Evolutionary conservation across 306 rosid species (phyloP), one percentile per base, ranked within the genome.

Genomic region (Mucuna pruriens): DNA sequence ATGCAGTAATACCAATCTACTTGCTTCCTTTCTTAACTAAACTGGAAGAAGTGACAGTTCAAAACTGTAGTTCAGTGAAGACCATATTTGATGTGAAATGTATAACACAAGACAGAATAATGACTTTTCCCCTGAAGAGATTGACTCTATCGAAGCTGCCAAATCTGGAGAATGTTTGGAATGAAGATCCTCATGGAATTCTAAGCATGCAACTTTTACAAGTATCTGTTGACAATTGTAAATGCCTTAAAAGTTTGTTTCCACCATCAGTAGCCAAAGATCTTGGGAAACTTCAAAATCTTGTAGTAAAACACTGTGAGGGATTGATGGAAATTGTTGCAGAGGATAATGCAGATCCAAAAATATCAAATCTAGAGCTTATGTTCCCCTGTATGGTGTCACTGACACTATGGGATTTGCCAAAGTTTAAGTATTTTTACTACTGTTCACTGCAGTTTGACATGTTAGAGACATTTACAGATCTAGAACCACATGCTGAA

Each of bases 81-180:
- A 38, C 42, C 23, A 45, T 76, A 64, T 77, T 45, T 64, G 81
- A 77, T 49, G 49, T 70, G 60, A 70, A 46, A 70, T 15, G 25
- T 10, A 29, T 2, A 38, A 38, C 67, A 45, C 26, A 70, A 46
- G 26, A 70, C 38, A 70, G 44, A 70, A 70, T 9, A 46, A 49
- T 6, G 48, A 29, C 36, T 13, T 64, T 77, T 64, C 4, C 66
- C 52, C 66, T 77, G 40, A 52, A 19, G 69, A 40, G 1, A 5
- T 69, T 79, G 76, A 11, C 19, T 23, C 6, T 78, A 39, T 5
- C 16, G 33, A 0, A n/a, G 40, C 26, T 78, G 19, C 74, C 79
- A 80, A 80, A 80, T 34, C 9, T 80, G 74, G 63, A 61, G 74
- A 54, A 40, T 72, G 46, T 79, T 10, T 79, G 77, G 77, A 79